Conservation (phyloP, 83 land plant genomes). For the Diphasiastrum complanatum region DNA sequence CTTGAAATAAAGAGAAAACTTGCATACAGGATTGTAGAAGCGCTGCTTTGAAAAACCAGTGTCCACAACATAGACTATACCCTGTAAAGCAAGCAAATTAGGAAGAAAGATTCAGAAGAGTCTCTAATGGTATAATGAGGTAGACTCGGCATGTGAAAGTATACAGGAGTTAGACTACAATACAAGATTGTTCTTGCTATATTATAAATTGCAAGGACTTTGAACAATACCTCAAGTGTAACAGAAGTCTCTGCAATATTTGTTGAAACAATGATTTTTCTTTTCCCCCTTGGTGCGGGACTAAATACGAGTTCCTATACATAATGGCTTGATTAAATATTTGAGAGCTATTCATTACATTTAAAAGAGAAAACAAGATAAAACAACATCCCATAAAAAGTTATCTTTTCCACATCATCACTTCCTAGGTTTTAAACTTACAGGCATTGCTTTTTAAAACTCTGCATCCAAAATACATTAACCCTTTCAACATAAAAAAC, state of each 20-base stretch:
- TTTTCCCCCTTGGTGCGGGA: slow-evolving; percentile 74
- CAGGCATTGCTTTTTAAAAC: too few relatives aligned
- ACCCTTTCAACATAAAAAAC: too few relatives aligned
- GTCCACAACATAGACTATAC: slow-evolving; percentile 87
- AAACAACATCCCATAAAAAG: too few relatives aligned
- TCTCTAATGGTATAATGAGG: slow-evolving; percentile 1
- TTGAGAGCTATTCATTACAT: too few relatives aligned
- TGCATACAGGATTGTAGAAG: slow-evolving; percentile 76
- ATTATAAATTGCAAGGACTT: too few relatives aligned
- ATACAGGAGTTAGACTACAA: not conserved
- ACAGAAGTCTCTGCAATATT: slow-evolving; percentile 96
- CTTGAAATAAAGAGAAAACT: slow-evolving; percentile 1
- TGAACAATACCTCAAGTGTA: slow-evolving; percentile 58
- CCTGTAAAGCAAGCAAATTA: slow-evolving; percentile 36
- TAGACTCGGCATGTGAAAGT: not conserved
- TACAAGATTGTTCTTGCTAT: too few relatives aligned
- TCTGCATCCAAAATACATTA: too few relatives aligned
- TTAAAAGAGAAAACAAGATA: too few relatives aligned
- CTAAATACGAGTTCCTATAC: slow-evolving; percentile 66
- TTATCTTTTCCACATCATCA: too few relatives aligned
- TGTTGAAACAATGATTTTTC: slow-evolving; percentile 85
- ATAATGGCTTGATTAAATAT: too few relatives aligned
- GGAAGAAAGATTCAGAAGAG: not conserved
- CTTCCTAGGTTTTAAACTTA: too few relatives aligned
- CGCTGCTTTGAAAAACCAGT: slow-evolving; percentile 89